phyloP scores from a whole-genome alignment of 805 yeast species.

The Grigorovia jiainica region DNA sequence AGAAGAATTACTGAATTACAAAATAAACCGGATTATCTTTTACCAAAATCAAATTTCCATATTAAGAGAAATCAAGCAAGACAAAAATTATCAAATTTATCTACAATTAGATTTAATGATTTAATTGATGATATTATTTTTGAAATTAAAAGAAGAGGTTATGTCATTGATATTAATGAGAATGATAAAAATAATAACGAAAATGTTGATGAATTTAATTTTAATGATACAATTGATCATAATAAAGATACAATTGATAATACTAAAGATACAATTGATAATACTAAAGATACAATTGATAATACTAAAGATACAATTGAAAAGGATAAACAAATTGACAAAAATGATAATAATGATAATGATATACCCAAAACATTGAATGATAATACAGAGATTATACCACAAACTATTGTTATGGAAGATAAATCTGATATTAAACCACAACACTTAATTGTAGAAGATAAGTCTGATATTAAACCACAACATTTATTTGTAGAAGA shows the following conservation, averaged over 20 bases:
- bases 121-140: slow-evolving; percentile 79
- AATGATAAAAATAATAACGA: no score
- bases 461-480: no score
- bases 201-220: no score
- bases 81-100: slow-evolving; percentile 77
- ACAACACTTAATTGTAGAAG: no score
- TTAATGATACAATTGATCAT: no score
- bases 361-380: no score
- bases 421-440: no score
- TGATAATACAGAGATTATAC: neutral
- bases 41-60: slow-evolving; percentile 69
- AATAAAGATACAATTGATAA: slow-evolving; percentile 21
- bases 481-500: no score
- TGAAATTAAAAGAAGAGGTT: slow-evolving; percentile 74
- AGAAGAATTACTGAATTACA: slow-evolving; percentile 39
- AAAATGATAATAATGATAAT: no score
- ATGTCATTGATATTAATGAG: slow-evolving; percentile 17
- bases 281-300: neutral
- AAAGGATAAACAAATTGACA: neutral
- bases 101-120: slow-evolving; percentile 76
- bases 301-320: neutral
- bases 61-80: slow-evolving; percentile 94
- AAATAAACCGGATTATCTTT: slow-evolving; percentile 43
- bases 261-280: neutral
- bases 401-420: neutral